Conservation (phyloP, 2,329 filamentous ascomycete genomes). For the Curvularia lunata region DNA sequence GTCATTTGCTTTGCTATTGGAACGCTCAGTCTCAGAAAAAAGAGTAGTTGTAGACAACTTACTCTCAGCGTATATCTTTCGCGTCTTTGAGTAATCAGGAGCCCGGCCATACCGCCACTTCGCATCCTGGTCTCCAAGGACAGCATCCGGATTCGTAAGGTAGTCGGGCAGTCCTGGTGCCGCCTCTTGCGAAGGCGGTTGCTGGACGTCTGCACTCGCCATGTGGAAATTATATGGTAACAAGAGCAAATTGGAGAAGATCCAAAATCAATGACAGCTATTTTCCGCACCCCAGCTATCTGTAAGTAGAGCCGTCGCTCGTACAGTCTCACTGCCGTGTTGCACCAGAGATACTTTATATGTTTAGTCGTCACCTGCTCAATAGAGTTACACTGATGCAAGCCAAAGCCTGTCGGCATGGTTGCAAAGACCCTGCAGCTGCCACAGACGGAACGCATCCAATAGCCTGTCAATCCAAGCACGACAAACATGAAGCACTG, state of each 20-base stretch:
- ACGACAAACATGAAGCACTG: conserved; percentile 1
- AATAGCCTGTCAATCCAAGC: conserved; percentile 4
- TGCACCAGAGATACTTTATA: conserved; percentile 14
- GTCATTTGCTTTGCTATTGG: conserved; percentile 61
- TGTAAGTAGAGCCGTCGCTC: neutral
- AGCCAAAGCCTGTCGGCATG: conserved; percentile 9
- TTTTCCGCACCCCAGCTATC: neutral
- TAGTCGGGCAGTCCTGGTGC: conserved; percentile 61
- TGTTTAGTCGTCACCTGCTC: conserved; percentile 6
- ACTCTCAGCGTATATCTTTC: conserved; percentile 66
- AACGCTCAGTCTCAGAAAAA: neutral
- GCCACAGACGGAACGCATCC: conserved; percentile 12
- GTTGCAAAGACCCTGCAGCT: conserved; percentile 16
- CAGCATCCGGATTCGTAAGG: conserved; percentile 64
- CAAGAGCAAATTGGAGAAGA: conserved; percentile 11
- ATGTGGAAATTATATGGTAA: too few relatives aligned
- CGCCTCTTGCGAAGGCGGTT: conserved; percentile 35
- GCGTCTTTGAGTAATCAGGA: conserved; percentile 70
- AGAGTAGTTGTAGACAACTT: conserved; percentile 28
- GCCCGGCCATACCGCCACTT: conserved; percentile 66
- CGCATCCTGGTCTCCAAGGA: conserved; percentile 60
- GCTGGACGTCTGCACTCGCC: conserved; percentile 40
- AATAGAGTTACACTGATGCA: conserved; percentile 1
- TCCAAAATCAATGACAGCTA: neutral
- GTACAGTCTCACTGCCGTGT: neutral